Evolutionary conservation across 2,329 filamentous ascomycete genomes (phyloP).

Genomic region (Botrytis hyacinthi): DNA sequence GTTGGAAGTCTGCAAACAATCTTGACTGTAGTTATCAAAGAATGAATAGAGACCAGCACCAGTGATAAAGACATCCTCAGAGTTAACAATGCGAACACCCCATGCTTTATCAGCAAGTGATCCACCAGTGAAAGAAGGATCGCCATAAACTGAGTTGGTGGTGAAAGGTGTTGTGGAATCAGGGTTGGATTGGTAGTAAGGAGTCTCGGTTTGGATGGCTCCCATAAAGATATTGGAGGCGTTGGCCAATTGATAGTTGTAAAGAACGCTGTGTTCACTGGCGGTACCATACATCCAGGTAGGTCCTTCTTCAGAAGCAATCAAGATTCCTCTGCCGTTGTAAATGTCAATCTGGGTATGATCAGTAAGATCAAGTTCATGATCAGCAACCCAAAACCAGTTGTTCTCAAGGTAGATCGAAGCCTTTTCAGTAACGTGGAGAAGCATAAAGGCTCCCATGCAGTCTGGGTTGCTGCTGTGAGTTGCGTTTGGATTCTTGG

Average conservation of each 20-base stretch:
- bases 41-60: conserved; percentile 78
- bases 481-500: conserved; percentile 67
- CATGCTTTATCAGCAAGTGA: conserved; percentile 60
- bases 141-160: conserved; percentile 54
- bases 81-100: conserved; percentile 70
- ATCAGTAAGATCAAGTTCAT: conserved; percentile 75
- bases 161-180: conserved; percentile 65
- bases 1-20: conserved; percentile 62
- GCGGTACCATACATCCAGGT: conserved; percentile 80
- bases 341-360: conserved; percentile 82
- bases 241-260: conserved; percentile 82
- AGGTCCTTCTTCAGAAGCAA: conserved; percentile 71
- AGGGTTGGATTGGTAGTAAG: conserved; percentile 84
- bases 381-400: conserved; percentile 89
- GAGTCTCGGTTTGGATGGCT: conserved; percentile 85
- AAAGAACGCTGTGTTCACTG: conserved; percentile 64
- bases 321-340: conserved; percentile 69
- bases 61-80: conserved; percentile 65
- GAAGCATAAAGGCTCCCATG: conserved; percentile 68
- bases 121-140: conserved; percentile 64
- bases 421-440: conserved; percentile 61
- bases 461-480: conserved; percentile 65
- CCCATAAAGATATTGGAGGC: conserved; percentile 79
- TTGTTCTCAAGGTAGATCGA: conserved; percentile 83
- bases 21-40: conserved; percentile 77